Base-by-base conservation (phyloP, 192 early-diverging fungal genomes). In the Backusella westeae region DNA sequence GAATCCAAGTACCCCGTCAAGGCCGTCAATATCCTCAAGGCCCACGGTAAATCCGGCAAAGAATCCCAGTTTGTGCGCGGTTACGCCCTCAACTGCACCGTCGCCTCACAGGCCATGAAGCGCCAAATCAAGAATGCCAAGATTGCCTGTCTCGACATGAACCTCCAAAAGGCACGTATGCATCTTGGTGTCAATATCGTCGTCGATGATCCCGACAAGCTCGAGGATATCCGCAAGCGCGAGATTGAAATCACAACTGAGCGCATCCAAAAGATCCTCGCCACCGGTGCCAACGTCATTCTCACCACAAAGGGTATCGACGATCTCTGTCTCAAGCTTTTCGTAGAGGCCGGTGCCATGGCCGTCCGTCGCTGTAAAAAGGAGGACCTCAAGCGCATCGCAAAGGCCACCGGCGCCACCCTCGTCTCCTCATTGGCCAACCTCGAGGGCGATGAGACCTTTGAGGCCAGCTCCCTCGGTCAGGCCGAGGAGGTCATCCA, bases 271-370 rank as follows among this genome's bases (percentile, higher is more conserved):
- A 98, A 99, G 86, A 96, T 99, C 79, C 84, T 99, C 35, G 93
- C 84, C 32, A 91, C 98, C 9, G 98, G 98, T 29, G 97, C 96
- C 53, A 99, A 98, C 77, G 98, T 98, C 34, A 89, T 99, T 56
- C 84, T 99, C 73, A 99, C 97, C 49, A 99, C 98, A 39, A 98
- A 98, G 81, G 98, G 98, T 71, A 98, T 99, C 80, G 98, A 99
- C 86, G 98, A 99, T 72, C 86, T 98, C 81, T 99, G 96, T 84
- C 86, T 98, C 75, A 99, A 99, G 90, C 88, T 95, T 77, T 99
- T 99, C 82, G 96, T 98, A 46, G 98, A 99, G 84, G 94, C 94
- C 67, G 98, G 98, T 15, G 96, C 97, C 38, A 96, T 99, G 90
- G 96, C 96, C 6, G 96, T 99, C 14, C 93, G 96, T 46, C 91